A percentile compares a stretch with the other conserved stretches of the same genome.
phyloP scores from a whole-genome alignment of 768 basidiomycete genomes.

The Mycena vulgaris region DNA sequence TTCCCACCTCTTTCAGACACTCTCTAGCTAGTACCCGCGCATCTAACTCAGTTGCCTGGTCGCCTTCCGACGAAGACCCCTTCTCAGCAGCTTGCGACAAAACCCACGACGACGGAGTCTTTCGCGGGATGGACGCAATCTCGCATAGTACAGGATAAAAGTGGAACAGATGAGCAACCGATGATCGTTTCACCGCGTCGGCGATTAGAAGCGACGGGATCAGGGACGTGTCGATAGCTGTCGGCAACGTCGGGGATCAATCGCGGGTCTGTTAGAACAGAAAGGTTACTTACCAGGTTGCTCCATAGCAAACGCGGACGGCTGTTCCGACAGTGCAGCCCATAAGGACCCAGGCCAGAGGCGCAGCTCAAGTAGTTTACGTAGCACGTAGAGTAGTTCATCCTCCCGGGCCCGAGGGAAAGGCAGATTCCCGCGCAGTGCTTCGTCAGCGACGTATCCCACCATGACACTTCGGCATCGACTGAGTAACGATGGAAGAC shows the following conservation, averaged over 20 bases:
- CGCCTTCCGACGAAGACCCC: slow-evolving; percentile 39
- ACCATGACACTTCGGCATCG: slow-evolving; percentile 81
- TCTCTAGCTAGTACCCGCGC: slow-evolving; percentile 76
- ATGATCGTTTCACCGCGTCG: slow-evolving; percentile 81
- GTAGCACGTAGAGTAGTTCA: slow-evolving; percentile 88
- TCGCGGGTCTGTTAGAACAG: background rate
- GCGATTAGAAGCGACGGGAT: slow-evolving; percentile 72
- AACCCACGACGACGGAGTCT: slow-evolving; percentile 80
- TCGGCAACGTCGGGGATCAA: slow-evolving; percentile 31
- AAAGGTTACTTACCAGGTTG: slow-evolving; percentile 68
- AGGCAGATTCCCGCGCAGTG: slow-evolving; percentile 88
- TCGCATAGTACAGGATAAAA: slow-evolving; percentile 87
- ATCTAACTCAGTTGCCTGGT: slow-evolving; percentile 65
- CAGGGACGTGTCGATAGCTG: slow-evolving; percentile 60
- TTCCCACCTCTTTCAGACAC: slow-evolving; percentile 79
- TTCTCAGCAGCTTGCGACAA: slow-evolving; percentile 25
- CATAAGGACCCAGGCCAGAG: slow-evolving; percentile 84
- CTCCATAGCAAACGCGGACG: slow-evolving; percentile 65
- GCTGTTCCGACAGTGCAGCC: slow-evolving; percentile 80
- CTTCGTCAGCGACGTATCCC: slow-evolving; percentile 87
- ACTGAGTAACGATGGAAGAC: slow-evolving; percentile 79
- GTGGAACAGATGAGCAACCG: slow-evolving; percentile 89
- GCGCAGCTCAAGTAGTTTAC: slow-evolving; percentile 79
- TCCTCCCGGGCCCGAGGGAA: slow-evolving; percentile 92
- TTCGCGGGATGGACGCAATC: slow-evolving; percentile 80